These are phyloP conservation scores for Globomyces pollinis-pini DNA, from an alignment of 192 early-diverging fungal genomes.

Conservation along the genomic window DNA sequence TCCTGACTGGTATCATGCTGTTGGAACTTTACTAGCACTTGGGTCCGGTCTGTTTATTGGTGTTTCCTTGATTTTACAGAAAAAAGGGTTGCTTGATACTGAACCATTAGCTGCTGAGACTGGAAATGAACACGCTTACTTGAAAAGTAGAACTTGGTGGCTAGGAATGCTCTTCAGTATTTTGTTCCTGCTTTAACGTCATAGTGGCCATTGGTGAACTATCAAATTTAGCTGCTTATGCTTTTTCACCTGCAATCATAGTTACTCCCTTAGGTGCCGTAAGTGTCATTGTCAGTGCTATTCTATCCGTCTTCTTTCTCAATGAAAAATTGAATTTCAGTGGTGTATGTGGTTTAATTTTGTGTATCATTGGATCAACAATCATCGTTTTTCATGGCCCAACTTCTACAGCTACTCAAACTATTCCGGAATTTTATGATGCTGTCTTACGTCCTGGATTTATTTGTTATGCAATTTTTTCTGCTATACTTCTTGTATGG, in stretches of 20 bases:
- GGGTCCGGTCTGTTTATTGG: constrained; percentile 84
- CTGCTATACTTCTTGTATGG: constrained; percentile 25
- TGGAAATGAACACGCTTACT: constrained; percentile 62
- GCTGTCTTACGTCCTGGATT: constrained; percentile 50
- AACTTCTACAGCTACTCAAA: constrained; percentile 27
- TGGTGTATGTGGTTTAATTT: constrained; percentile 58
- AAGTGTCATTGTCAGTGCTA: constrained; percentile 74
- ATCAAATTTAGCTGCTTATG: constrained; percentile 94
- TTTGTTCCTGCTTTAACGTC: neutral
- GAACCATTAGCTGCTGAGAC: neutral
- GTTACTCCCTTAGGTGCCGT: constrained; percentile 92
- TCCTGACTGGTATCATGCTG: constrained; percentile 26
- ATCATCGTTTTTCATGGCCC: constrained; percentile 49
- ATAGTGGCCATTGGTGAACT: constrained; percentile 90
- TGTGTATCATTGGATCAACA: constrained; percentile 55
- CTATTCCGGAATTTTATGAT: constrained; percentile 31
- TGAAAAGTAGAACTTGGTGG: constrained; percentile 90
- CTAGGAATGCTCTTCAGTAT: constrained; percentile 76
- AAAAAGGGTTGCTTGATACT: constrained; percentile 80
- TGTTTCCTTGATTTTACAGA: constrained; percentile 84
- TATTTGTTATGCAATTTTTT: constrained; percentile 42
- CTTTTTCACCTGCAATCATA: constrained; percentile 91
- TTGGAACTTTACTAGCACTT: constrained; percentile 85
- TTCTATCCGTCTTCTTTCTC: constrained; percentile 54
- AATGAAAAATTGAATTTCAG: constrained; percentile 57